Percentiles rank a stretch among this genome's conserved stretches.
These are phyloP conservation scores for Taiwanofungus camphoratus DNA, from an alignment of 1,284 basidiomycete genomes.

Conservation along the genomic window DNA sequence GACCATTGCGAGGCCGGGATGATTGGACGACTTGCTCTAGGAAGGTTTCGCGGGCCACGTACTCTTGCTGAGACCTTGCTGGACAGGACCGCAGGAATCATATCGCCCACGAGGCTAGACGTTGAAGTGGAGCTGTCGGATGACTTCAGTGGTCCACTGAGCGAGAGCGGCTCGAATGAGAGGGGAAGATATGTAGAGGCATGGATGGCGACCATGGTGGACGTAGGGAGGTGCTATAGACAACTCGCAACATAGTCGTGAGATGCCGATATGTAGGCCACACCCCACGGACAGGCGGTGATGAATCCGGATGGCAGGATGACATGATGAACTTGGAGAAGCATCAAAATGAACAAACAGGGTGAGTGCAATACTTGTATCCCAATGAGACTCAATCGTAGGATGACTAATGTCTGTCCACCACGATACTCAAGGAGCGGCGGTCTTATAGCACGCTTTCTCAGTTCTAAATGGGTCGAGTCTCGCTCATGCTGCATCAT, in stretches of 20 bases:
- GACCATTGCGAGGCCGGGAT: neutral
- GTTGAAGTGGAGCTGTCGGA: constrained; percentile 1
- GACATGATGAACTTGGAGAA: neutral
- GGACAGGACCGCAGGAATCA: neutral
- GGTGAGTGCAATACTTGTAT: neutral
- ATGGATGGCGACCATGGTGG: constrained; percentile 9
- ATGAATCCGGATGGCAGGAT: neutral
- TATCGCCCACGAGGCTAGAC: neutral
- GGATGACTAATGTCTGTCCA: neutral
- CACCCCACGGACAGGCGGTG: neutral
- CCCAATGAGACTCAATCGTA: neutral
- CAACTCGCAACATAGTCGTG: constrained; percentile 1
- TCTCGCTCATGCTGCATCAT: constrained; percentile 10
- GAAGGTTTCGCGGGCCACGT: constrained; percentile 6
- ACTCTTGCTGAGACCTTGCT: neutral
- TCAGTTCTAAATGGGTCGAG: too few relatives aligned
- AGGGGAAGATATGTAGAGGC: constrained; percentile 7
- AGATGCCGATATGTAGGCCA: neutral
- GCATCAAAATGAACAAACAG: neutral
- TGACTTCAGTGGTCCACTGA: constrained; percentile 1
- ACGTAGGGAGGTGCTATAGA: constrained; percentile 5
- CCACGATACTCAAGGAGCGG: too few relatives aligned
- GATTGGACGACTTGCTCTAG: neutral
- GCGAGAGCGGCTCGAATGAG: constrained; percentile 8
- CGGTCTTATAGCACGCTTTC: too few relatives aligned